Evolutionary conservation across 2,329 filamentous ascomycete species (phyloP).

Genomic region (Ilyonectria sp.): DNA sequence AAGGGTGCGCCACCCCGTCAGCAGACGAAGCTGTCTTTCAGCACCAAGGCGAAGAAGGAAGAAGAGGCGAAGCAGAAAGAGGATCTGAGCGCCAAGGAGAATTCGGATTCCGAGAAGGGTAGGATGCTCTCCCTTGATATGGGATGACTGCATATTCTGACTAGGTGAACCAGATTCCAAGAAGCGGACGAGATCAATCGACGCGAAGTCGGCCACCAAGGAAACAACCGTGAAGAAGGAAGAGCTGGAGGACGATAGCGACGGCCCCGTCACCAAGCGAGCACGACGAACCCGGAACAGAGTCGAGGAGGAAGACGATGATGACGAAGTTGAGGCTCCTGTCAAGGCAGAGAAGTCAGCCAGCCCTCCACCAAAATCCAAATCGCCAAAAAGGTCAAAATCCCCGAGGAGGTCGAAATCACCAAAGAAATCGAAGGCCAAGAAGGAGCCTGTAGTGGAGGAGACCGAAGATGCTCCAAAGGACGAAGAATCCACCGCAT

Average conservation of each 20-base stretch:
- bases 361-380: constrained; percentile 43
- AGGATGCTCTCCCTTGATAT: constrained; percentile 17
- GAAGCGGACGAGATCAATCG: constrained; percentile 58
- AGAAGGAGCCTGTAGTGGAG: constrained; percentile 32
- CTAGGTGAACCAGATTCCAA: constrained; percentile 56
- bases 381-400: constrained; percentile 43
- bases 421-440: constrained; percentile 39
- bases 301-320: constrained; percentile 69
- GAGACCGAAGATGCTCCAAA: constrained; percentile 47
- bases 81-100: constrained; percentile 54
- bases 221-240: constrained; percentile 47
- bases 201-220: constrained; percentile 37
- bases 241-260: constrained; percentile 68
- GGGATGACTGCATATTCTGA: constrained; percentile 9
- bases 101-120: constrained; percentile 58
- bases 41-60: constrained; percentile 67
- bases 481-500: constrained; percentile 50
- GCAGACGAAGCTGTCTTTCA: constrained; percentile 86
- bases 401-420: constrained; percentile 44
- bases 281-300: constrained; percentile 63
- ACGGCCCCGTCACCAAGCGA: constrained; percentile 74
- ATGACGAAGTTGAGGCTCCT: constrained; percentile 56
- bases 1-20: constrained; percentile 72
- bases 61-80: constrained; percentile 52
- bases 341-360: constrained; percentile 38